phyloP scores from a whole-genome alignment of 1,139 yeast genomes.

The Nakaseomyces bracarensis region DNA sequence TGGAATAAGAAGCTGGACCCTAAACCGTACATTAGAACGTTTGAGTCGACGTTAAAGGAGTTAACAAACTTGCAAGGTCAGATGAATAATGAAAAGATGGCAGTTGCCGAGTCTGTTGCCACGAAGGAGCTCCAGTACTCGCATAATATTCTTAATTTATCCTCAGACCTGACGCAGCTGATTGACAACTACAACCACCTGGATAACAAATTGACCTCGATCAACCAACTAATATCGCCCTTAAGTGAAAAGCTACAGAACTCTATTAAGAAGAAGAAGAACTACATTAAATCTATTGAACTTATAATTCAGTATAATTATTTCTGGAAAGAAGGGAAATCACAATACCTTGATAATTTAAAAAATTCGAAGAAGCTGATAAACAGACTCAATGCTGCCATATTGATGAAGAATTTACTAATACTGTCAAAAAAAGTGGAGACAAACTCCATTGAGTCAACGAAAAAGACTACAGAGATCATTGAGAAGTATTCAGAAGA shows the following conservation, averaged over 20 bases:
- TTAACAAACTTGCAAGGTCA: conserved; percentile 51
- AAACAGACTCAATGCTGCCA: conserved; percentile 58
- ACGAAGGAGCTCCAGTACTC: conserved; percentile 62
- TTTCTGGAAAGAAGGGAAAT: conserved; percentile 49
- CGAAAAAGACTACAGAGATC: conserved; percentile 42
- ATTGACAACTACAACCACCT: conserved; percentile 44
- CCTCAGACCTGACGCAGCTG: conserved; percentile 38
- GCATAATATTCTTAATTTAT: conserved; percentile 51
- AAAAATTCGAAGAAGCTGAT: conserved; percentile 31
- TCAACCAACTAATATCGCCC: conserved; percentile 60
- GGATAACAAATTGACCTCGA: conserved; percentile 52
- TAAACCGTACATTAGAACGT: conserved; percentile 87
- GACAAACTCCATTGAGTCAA: conserved; percentile 43
- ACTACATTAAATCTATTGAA: conserved; percentile 65
- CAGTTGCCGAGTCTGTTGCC: conserved; percentile 49
- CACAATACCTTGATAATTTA: conserved; percentile 53
- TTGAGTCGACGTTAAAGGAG: conserved; percentile 76
- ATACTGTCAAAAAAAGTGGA: conserved; percentile 55
- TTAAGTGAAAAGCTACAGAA: conserved; percentile 66
- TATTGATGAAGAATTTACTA: conserved; percentile 57
- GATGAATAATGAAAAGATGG: conserved; percentile 42
- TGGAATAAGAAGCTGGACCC: conserved; percentile 52
- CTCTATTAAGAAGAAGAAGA: conserved; percentile 68
- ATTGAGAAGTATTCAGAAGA: conserved; percentile 68
- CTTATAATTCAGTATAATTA: conserved; percentile 71